Conservation (phyloP, 371 early-diverging fungal species). For the Actinomortierella ambigua region DNA sequence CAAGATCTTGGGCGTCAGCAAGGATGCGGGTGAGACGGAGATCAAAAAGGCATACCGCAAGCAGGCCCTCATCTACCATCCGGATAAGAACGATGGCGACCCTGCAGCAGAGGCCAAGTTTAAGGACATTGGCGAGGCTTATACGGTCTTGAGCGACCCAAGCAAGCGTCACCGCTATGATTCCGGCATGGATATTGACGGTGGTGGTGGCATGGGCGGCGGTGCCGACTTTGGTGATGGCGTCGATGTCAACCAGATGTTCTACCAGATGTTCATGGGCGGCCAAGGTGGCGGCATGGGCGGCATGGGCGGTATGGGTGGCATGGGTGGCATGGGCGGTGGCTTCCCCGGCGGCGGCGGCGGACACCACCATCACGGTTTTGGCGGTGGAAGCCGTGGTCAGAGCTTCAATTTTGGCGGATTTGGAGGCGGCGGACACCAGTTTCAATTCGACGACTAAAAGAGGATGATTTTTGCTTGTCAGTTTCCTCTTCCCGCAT, state of each 20-base stretch:
- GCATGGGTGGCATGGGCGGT: constrained; percentile 44
- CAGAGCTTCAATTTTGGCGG: background rate
- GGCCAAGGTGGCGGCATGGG: constrained; percentile 47
- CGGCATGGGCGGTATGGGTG: constrained; percentile 50
- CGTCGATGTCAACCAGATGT: constrained; percentile 66
- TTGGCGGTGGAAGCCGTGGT: background rate
- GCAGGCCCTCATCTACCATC: constrained; percentile 79
- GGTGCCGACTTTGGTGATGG: constrained; percentile 56
- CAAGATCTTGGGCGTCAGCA: constrained; percentile 88
- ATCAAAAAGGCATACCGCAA: constrained; percentile 95
- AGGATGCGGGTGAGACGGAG: constrained; percentile 79
- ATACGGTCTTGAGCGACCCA: constrained; percentile 77
- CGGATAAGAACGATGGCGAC: constrained; percentile 71
- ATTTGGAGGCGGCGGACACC: background rate
- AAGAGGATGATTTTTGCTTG: no score
- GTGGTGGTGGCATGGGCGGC: constrained; percentile 54
- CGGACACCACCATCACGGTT: constrained; percentile 27
- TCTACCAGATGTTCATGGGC: constrained; percentile 68
- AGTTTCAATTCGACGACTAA: no score
- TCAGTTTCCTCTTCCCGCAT: no score
- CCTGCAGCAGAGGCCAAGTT: constrained; percentile 76
- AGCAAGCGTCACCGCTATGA: constrained; percentile 83
- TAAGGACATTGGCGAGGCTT: constrained; percentile 86
- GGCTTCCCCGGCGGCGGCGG: constrained; percentile 26
- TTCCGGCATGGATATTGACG: constrained; percentile 79